Evolutionary conservation across 1,284 basidiomycete genomes (phyloP).

Genomic region (Ustilago hordei): DNA sequence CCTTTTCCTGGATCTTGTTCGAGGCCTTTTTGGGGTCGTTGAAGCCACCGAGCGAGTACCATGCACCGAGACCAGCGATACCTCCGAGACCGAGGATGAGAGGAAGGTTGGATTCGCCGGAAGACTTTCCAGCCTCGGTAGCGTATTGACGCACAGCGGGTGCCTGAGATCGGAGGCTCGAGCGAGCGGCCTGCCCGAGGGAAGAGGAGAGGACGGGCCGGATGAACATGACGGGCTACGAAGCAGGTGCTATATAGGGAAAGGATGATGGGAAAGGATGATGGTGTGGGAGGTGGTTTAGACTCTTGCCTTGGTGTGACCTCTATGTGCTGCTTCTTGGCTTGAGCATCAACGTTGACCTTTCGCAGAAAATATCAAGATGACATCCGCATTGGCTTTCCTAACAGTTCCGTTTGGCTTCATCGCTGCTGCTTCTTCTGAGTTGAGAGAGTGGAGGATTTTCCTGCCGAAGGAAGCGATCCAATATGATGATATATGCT

Average conservation of each 20-base stretch:
- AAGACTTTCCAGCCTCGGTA: constrained; percentile 50
- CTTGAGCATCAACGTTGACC: neutral
- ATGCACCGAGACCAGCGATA: constrained; percentile 65
- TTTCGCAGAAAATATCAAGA: neutral
- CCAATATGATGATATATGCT: too few species aligned
- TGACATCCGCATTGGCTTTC: neutral
- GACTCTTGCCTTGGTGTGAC: neutral
- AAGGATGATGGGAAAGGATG: constrained; percentile 1
- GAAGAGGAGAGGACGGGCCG: constrained; percentile 50
- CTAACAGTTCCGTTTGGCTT: neutral
- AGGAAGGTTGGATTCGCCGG: constrained; percentile 56
- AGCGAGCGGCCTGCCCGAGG: constrained; percentile 49
- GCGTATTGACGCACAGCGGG: constrained; percentile 45
- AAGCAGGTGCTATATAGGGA: neutral
- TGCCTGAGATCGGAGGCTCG: constrained; percentile 46
- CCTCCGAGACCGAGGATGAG: constrained; percentile 64
- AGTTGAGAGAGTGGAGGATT: constrained; percentile 1
- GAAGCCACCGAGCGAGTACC: constrained; percentile 63
- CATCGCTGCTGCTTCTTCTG: neutral
- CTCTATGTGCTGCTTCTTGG: neutral
- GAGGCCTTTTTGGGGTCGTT: constrained; percentile 53
- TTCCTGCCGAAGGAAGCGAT: too few species aligned
- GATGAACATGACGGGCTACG: constrained; percentile 39
- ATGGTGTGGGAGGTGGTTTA: neutral
- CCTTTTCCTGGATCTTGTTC: constrained; percentile 53